A percentile compares a stretch with the other conserved stretches of the same genome.
phyloP scores from a whole-genome alignment of 2,329 filamentous ascomycete genomes.

The Aaosphaeria arxii region DNA sequence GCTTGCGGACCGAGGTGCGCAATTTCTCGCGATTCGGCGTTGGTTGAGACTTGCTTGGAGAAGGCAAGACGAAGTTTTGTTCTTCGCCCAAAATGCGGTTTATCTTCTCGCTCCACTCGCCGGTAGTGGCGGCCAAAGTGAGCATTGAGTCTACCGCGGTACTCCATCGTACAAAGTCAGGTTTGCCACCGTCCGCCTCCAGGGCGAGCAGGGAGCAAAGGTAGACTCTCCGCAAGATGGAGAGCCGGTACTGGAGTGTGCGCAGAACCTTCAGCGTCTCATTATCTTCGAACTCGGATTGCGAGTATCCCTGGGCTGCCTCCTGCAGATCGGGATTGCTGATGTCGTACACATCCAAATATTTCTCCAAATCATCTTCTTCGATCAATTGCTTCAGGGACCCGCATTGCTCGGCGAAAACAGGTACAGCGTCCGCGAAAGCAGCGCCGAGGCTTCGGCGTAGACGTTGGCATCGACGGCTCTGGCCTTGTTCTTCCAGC shows the following conservation, averaged over 20 bases:
- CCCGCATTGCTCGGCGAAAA: constrained; percentile 68
- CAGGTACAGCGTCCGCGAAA: constrained; percentile 67
- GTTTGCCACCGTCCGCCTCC: constrained; percentile 73
- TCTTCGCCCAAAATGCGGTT: constrained; percentile 72
- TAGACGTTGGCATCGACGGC: constrained; percentile 74
- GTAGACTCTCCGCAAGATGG: constrained; percentile 77
- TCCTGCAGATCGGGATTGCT: constrained; percentile 47
- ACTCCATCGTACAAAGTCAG: constrained; percentile 76
- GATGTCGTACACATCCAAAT: constrained; percentile 68
- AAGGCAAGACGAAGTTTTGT: constrained; percentile 58
- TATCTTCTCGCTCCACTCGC: constrained; percentile 62
- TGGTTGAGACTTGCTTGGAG: constrained; percentile 56
- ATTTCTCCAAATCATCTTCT: constrained; percentile 81
- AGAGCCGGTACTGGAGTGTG: constrained; percentile 63
- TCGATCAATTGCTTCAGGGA: constrained; percentile 71
- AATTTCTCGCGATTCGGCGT: constrained; percentile 79
- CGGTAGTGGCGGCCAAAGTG: constrained; percentile 60
- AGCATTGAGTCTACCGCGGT: constrained; percentile 73
- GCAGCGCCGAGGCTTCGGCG: constrained; percentile 71
- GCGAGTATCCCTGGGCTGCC: constrained; percentile 53
- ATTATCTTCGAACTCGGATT: constrained; percentile 68
- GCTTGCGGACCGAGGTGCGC: constrained; percentile 81
- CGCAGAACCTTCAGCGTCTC: constrained; percentile 79
- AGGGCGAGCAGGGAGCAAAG: constrained; percentile 87
- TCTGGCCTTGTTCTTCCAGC: constrained; percentile 78